Percentiles rank a stretch among this genome's conserved stretches.
phyloP scores from a whole-genome alignment of 108 stramenopile genomes.

The Cyclotella sp. region DNA sequence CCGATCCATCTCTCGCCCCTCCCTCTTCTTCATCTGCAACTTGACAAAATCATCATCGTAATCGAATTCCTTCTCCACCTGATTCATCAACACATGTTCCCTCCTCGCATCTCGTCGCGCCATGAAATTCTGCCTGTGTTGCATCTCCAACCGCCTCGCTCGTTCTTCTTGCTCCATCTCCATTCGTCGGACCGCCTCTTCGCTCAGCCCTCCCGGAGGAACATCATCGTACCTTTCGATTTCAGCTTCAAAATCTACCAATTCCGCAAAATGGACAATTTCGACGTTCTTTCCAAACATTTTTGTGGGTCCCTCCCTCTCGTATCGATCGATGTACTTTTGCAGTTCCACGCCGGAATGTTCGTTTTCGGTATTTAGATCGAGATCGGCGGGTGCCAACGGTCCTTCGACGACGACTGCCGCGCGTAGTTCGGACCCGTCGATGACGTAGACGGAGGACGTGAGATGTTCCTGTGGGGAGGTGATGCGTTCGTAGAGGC shows the following conservation, averaged over 20 bases:
- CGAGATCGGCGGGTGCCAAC: conserved; percentile 52
- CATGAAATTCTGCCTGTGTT: neutral
- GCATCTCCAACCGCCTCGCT: conserved; percentile 10
- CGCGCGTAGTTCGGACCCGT: conserved; percentile 65
- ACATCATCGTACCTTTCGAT: conserved; percentile 37
- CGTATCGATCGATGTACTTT: conserved; percentile 17
- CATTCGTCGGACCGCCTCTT: conserved; percentile 37
- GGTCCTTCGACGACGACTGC: conserved; percentile 69
- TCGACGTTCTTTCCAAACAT: conserved; percentile 7
- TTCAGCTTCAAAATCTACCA: conserved; percentile 67
- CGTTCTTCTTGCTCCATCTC: conserved; percentile 34
- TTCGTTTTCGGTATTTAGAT: conserved; percentile 33
- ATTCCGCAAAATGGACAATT: conserved; percentile 22
- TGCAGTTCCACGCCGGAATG: conserved; percentile 25
- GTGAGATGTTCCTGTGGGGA: conserved; percentile 60
- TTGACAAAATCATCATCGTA: conserved; percentile 52
- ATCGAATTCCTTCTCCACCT: conserved; percentile 36
- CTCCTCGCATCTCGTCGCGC: conserved; percentile 7
- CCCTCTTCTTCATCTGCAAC: conserved; percentile 43
- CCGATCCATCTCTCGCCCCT: neutral
- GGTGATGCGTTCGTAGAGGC: conserved; percentile 51
- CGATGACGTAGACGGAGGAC: conserved; percentile 65
- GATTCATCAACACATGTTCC: conserved; percentile 15
- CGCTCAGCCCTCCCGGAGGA: conserved; percentile 22
- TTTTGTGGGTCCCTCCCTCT: conserved; percentile 12